Evolutionary conservation across 2,329 filamentous ascomycete genomes (phyloP).

Genomic region (Calonectria hawksworthii): DNA sequence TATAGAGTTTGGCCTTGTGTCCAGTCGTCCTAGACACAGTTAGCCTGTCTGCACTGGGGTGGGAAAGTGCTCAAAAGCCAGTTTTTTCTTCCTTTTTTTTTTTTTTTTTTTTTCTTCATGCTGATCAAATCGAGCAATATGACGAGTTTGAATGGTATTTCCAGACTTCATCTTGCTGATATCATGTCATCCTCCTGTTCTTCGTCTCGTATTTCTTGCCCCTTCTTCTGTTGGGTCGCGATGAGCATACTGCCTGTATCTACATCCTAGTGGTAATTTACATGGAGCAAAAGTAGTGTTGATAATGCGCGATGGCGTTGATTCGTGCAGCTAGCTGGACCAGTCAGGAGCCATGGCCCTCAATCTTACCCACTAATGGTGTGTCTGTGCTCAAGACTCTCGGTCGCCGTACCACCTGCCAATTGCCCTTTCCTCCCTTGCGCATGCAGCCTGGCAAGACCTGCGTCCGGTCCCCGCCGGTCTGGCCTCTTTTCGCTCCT

Average conservation of each 20-base stretch:
- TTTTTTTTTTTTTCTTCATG: constrained; percentile 5
- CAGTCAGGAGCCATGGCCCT: constrained; percentile 4
- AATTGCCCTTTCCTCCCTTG: constrained; percentile 22
- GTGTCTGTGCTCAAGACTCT: background rate
- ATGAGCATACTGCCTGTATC: background rate
- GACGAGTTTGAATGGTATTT: background rate
- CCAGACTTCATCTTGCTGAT: background rate
- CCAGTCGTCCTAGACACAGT: constrained; percentile 18
- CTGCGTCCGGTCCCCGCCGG: constrained; percentile 44
- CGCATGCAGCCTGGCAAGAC: constrained; percentile 43
- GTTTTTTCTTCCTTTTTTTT: constrained; percentile 17
- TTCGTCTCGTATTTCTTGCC: background rate
- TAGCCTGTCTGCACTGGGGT: constrained; percentile 33
- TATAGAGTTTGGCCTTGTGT: constrained; percentile 25
- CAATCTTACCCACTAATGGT: background rate
- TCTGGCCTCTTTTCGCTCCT: constrained; percentile 26
- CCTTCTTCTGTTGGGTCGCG: background rate
- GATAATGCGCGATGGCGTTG: constrained; percentile 3
- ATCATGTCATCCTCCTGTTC: background rate
- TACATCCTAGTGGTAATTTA: background rate
- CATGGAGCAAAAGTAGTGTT: background rate
- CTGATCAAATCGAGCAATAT: constrained; percentile 41
- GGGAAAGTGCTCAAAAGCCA: constrained; percentile 24
- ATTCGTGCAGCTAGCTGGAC: background rate
- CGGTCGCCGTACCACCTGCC: constrained; percentile 25